Percentiles rank a stretch among this genome's conserved stretches.
Conservation (phyloP, 2,329 filamentous ascomycete species). For the Cladophialophora immunda region DNA sequence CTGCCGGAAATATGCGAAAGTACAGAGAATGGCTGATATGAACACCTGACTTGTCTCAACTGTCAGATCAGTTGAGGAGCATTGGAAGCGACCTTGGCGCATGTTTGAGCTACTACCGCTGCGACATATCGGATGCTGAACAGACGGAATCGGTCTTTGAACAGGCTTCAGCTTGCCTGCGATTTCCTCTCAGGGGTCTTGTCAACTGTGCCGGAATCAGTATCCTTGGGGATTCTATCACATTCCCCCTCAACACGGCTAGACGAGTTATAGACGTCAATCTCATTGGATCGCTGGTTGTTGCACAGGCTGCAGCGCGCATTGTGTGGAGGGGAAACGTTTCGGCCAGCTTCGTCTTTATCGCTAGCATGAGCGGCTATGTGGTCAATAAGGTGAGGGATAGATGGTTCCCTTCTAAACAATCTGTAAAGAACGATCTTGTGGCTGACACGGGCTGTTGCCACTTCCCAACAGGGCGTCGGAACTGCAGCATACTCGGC, state of each 20-base stretch:
- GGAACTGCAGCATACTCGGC: slow-evolving; percentile 70
- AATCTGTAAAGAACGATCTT: too few relatives aligned
- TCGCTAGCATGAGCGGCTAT: slow-evolving; percentile 79
- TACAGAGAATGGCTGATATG: too few relatives aligned
- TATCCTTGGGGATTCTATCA: slow-evolving; percentile 46
- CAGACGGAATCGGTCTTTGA: slow-evolving; percentile 2
- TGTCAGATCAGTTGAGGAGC: background rate
- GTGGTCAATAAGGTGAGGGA: slow-evolving; percentile 66
- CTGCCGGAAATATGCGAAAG: too few relatives aligned
- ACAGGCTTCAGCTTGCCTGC: slow-evolving; percentile 43
- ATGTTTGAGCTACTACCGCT: slow-evolving; percentile 1
- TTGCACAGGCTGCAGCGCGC: slow-evolving; percentile 42
- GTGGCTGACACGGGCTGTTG: too few relatives aligned
- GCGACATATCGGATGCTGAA: slow-evolving; percentile 16
- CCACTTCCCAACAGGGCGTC: background rate
- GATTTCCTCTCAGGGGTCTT: slow-evolving; percentile 34
- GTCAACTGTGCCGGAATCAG: slow-evolving; percentile 25
- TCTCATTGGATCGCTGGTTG: slow-evolving; percentile 70
- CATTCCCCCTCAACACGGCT: slow-evolving; percentile 65
- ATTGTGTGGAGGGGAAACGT: slow-evolving; percentile 41
- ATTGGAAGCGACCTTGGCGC: background rate
- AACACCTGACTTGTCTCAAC: too few relatives aligned
- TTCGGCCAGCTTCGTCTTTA: slow-evolving; percentile 76
- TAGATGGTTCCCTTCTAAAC: too few relatives aligned
- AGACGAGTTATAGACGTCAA: slow-evolving; percentile 70